Conservation (phyloP, 495 filamentous ascomycete species). For the Emericellopsis terricola region DNA sequence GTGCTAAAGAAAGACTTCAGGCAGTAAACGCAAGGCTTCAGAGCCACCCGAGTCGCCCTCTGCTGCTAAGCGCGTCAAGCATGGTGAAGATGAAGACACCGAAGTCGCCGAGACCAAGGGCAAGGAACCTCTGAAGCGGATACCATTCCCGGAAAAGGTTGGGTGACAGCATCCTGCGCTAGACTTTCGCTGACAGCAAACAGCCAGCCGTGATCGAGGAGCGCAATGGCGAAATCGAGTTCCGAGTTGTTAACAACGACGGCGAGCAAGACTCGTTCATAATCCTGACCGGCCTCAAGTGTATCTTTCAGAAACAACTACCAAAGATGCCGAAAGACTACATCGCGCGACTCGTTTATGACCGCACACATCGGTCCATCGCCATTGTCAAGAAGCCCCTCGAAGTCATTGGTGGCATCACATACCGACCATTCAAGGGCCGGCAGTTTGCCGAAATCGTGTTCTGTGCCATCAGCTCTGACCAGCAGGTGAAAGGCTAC, state of each 20-base stretch:
- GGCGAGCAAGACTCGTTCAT: constrained; percentile 73
- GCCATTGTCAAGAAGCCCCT: constrained; percentile 94
- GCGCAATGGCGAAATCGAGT: constrained; percentile 88
- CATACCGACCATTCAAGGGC: constrained; percentile 86
- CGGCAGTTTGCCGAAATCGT: constrained; percentile 96
- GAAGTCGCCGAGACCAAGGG: constrained; percentile 9
- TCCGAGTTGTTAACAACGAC: constrained; percentile 96
- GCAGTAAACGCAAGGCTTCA: constrained; percentile 60
- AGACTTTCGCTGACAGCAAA: background rate
- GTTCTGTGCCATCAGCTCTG: constrained; percentile 93
- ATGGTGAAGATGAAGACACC: constrained; percentile 35
- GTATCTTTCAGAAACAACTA: constrained; percentile 95
- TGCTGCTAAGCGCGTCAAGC: constrained; percentile 45
- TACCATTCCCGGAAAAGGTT: constrained; percentile 81
- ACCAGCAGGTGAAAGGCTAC: constrained; percentile 97
- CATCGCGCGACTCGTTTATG: constrained; percentile 91
- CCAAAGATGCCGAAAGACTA: constrained; percentile 99
- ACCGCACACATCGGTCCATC: constrained; percentile 87
- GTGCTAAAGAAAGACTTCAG: constrained; percentile 14
- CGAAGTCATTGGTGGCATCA: constrained; percentile 91
- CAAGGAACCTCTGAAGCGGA: constrained; percentile 32
- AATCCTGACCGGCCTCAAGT: constrained; percentile 88
- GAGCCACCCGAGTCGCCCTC: constrained; percentile 46
- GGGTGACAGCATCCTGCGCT: background rate
- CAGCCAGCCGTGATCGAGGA: constrained; percentile 87